These are phyloP conservation scores for Thermothielavioides terrestris DNA, from an alignment of 495 filamentous ascomycete genomes.

Conservation along the genomic window DNA sequence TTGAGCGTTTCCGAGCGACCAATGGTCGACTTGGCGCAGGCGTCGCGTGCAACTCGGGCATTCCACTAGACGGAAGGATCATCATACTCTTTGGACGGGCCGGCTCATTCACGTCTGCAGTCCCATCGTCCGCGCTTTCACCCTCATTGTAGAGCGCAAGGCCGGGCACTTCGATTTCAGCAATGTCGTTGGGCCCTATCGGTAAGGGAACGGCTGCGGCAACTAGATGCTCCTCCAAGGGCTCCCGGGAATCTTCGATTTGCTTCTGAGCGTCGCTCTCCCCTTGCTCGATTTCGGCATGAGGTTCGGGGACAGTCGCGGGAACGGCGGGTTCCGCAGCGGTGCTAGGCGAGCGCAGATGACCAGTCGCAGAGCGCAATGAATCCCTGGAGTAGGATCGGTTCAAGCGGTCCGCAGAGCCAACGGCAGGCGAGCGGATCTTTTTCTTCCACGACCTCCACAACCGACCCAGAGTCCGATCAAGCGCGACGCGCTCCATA, in stretches of 20 bases:
- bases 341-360: constrained; percentile 33
- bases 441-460: constrained; percentile 96
- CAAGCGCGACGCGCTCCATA: constrained; percentile 86
- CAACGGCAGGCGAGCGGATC: constrained; percentile 42
- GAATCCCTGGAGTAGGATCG: constrained; percentile 38
- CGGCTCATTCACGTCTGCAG: constrained; percentile 18
- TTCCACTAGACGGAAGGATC: constrained; percentile 26
- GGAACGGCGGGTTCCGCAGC: constrained; percentile 21
- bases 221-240: constrained; percentile 26
- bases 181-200: constrained; percentile 56
- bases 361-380: constrained; percentile 15
- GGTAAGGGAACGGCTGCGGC: constrained; percentile 55
- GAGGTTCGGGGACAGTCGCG: constrained; percentile 19
- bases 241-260: constrained; percentile 8
- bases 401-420: constrained; percentile 25
- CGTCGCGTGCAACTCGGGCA: constrained; percentile 19
- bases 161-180: constrained; percentile 65
- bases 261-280: background rate
- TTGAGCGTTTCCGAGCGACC: constrained; percentile 42
- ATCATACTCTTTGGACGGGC: constrained; percentile 56
- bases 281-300: constrained; percentile 1
- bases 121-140: constrained; percentile 46
- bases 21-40: constrained; percentile 28
- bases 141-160: constrained; percentile 51
- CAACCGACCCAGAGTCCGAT: constrained; percentile 74